These are phyloP conservation scores for Thielaviopsis populi DNA, from an alignment of 2,329 filamentous ascomycete genomes.

Conservation along the genomic window DNA sequence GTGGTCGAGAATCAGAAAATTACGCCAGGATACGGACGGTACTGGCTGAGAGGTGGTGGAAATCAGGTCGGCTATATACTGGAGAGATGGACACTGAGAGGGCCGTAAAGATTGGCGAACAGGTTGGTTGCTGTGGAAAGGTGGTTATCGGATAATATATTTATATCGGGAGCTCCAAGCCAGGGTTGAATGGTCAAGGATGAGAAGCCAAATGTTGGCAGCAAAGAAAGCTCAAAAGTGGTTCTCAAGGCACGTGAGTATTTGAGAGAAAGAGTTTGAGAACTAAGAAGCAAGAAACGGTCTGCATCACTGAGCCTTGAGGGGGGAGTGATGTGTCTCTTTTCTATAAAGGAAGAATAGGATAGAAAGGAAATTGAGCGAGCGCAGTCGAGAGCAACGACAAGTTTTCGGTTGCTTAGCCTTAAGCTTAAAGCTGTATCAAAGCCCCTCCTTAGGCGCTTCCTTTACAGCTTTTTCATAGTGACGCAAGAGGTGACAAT, in stretches of 20 bases:
- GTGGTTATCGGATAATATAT: neutral
- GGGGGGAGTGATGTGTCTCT: neutral
- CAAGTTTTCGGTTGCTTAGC: neutral
- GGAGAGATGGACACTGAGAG: no score
- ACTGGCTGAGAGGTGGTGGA: neutral
- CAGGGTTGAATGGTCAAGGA: neutral
- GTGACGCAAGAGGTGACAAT: neutral
- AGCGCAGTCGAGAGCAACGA: neutral
- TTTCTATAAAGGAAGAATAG: neutral
- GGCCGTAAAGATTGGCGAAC: no score
- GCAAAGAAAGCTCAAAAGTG: neutral
- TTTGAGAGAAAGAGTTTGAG: conserved; percentile 1
- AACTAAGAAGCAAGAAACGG: neutral
- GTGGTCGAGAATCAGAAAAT: neutral
- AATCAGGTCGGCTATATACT: neutral
- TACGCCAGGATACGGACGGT: neutral
- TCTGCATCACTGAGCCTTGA: neutral
- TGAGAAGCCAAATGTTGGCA: neutral
- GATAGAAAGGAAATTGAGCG: neutral
- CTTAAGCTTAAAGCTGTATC: neutral
- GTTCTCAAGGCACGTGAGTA: neutral
- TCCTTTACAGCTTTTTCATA: neutral
- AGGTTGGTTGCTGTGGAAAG: no score
- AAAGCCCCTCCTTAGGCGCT: conserved; percentile 4
- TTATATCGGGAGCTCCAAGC: neutral